Base-by-base conservation (phyloP, 2,329 filamentous ascomycete genomes). In the Pseudopyrenochaeta lycopersici region DNA sequence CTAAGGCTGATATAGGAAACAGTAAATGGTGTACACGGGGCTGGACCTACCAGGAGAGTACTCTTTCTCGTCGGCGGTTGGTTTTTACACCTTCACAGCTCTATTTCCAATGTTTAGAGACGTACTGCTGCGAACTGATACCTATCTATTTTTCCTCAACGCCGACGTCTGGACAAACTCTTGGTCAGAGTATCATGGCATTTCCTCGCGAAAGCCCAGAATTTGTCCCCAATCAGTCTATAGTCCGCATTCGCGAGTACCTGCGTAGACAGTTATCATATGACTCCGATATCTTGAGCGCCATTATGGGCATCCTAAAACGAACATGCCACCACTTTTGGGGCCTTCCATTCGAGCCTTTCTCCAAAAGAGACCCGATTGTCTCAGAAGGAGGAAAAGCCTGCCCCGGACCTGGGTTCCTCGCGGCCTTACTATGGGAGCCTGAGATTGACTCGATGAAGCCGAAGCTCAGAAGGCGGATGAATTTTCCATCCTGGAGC, bases 41-140 rank as follows among this genome's bases (percentile, higher is more conserved):
- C 15, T 55, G 47, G 52, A 55, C 52, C 5, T 49, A 48, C 2
- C 53, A 49, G 15, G 48, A 56, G 23, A 39, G 49, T 14, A 29
- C 52, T 11, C 29, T 52, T 6, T 39, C 44, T 15, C 23, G 32
- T n/a, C 43, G 53, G 7, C 38, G 48, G 14, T 27, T 52, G 17
- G 40, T 52, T n/a, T 56, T 56, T 12, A 52, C 53, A 11, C n/a
- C 14, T 2, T 23, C 27, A 4, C 36, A 46, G n/a, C 23, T 47
- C 17, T 49, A 39, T 31, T 46, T 53, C 11, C 50, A 45, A 17
- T 44, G 50, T 41, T 29, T n/a, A 2, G 36, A 12, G 3, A 44
- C 9, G 7, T 7, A 33, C 27, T 43, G 30, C 29, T 35, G 21
- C 4, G 40, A 54, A 15, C 30, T 18, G 7, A 20, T 40, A 40